Evolutionary conservation across 257 asterid species (phyloP), one percentile per base, ranked within the genome.

Genomic region (Nicotiana paniculata): DNA sequence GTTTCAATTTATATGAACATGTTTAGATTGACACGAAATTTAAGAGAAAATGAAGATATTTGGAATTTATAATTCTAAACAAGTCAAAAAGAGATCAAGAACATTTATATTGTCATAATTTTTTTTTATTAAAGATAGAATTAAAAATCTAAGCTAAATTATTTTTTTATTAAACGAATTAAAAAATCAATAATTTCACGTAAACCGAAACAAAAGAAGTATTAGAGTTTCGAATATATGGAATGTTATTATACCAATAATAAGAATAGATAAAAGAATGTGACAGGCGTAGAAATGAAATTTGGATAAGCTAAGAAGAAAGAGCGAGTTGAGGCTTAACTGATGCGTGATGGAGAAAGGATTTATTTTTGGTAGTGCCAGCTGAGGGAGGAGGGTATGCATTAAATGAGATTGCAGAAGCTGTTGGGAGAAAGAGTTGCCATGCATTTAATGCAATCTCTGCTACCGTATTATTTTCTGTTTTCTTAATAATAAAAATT

Each of bases 391-490:
- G 57, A 11, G 16, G 5, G 77, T 6, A n/a, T 48, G 83, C 83
- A 81, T 81, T 81, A 51, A 81, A 66, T 81, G 83, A 30, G 28
- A 11, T 9, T 48, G 32, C 83, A 81, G 83, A 81, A 65, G 28
- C 78, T 66, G 83, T 81, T 81, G 66, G 83, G 51, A 53, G 46
- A 48, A 81, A 81, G 63, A 57, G 78, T 81, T 59, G 57, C 79
- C 78, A 66, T 66, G 83, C 83, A 81, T 81, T 81, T 53, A 81
- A 81, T 66, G 83, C 79, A 32, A 0, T 28, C n/a, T 48, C 18
- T 15, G 61, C 37, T 15, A 75, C n/a, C 4, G 0, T 79, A 7
- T 4, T 5, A 2, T 8, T 35, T 37, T 8, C 2, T 26, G 3
- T 2, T 77, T 7, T 76, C n/a, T 77, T 32, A 32, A 18, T 8